These are phyloP conservation scores for Ustilaginoidea virens DNA, from an alignment of 2,329 filamentous ascomycete species.

Conservation along the genomic window DNA sequence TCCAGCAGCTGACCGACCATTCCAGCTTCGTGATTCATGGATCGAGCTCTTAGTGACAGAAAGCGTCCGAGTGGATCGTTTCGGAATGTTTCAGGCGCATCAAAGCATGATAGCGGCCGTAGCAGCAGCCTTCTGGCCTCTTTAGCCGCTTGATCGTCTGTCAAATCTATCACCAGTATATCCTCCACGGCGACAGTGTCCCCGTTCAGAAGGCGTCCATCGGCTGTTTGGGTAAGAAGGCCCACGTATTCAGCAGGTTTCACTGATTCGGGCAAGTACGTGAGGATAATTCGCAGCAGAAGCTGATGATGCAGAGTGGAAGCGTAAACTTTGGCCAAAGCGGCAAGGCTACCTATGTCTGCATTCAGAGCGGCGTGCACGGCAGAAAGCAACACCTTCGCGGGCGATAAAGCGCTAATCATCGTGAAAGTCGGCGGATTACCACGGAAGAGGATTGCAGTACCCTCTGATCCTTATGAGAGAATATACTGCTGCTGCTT, in stretches of 20 bases:
- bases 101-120: constrained; percentile 36
- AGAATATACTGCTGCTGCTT: no score
- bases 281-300: constrained; percentile 57
- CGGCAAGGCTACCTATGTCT: constrained; percentile 46
- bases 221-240: no score
- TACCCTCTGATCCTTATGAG: no score
- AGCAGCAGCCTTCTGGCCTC: constrained; percentile 48
- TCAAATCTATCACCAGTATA: constrained; percentile 41
- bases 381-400: constrained; percentile 59
- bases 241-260: constrained; percentile 46
- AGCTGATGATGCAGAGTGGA: constrained; percentile 47
- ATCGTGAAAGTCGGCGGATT: no score
- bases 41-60: constrained; percentile 50
- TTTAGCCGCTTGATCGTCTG: constrained; percentile 47
- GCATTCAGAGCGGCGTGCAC: constrained; percentile 52
- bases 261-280: constrained; percentile 58
- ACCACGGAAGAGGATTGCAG: no score
- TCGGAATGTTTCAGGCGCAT: constrained; percentile 29
- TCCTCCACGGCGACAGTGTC: no score
- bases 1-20: constrained; percentile 50
- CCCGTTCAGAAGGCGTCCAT: no score
- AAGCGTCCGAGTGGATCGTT: constrained; percentile 46
- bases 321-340: constrained; percentile 39
- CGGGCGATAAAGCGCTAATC: constrained; percentile 34
- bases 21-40: constrained; percentile 59